A percentile compares a stretch with the other conserved stretches of the same genome.
phyloP scores from a whole-genome alignment of 495 filamentous ascomycete genomes.

The Penicillium steckii region DNA sequence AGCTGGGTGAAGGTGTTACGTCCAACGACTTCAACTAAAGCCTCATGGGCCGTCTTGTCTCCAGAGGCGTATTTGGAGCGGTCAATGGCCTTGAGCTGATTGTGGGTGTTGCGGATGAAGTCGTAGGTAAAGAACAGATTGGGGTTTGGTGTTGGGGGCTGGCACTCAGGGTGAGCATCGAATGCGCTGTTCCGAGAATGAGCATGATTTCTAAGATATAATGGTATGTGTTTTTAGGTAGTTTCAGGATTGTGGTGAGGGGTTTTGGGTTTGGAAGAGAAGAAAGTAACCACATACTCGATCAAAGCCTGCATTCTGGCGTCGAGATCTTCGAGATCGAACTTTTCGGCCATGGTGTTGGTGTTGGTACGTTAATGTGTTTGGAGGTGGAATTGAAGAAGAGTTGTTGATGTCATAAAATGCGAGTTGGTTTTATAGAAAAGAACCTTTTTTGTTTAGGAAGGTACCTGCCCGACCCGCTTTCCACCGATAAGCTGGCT shows the following conservation, averaged over 20 bases:
- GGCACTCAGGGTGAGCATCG: constrained; percentile 31
- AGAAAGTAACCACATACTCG: constrained; percentile 18
- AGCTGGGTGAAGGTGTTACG: constrained; percentile 29
- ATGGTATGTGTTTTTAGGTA: no score
- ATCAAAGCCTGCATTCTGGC: constrained; percentile 27
- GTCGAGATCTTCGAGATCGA: constrained; percentile 18
- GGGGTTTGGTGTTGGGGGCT: constrained; percentile 28
- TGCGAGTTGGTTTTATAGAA: background rate
- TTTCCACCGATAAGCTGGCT: background rate
- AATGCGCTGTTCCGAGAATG: constrained; percentile 30
- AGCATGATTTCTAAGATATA: no score
- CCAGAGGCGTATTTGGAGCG: constrained; percentile 21
- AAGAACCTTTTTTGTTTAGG: no score
- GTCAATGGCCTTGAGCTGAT: constrained; percentile 26
- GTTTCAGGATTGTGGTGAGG: background rate
- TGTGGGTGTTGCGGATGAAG: constrained; percentile 33
- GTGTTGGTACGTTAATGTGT: background rate
- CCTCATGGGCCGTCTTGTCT: constrained; percentile 13
- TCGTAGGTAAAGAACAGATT: constrained; percentile 35
- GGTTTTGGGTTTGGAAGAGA: background rate
- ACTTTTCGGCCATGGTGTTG: background rate
- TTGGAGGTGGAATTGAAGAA: background rate
- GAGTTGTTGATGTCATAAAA: background rate
- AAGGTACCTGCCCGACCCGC: no score
- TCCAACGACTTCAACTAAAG: constrained; percentile 24